These are phyloP conservation scores for Talaromyces atroroseus DNA, from an alignment of 2,329 filamentous ascomycete genomes.

Conservation along the genomic window DNA sequence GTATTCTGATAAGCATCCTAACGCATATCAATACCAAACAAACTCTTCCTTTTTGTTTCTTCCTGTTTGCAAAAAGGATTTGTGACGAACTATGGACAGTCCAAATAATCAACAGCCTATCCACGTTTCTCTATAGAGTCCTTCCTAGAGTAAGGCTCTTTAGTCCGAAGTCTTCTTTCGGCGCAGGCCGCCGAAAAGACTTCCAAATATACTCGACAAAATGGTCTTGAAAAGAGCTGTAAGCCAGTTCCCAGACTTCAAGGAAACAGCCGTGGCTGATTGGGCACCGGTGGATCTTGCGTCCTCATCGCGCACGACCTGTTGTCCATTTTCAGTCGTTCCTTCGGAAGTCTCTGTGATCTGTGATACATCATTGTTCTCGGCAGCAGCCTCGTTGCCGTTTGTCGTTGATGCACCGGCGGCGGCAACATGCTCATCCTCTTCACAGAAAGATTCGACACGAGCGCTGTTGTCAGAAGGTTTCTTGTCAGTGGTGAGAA, in stretches of 20 bases:
- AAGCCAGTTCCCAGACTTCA: constrained; percentile 37
- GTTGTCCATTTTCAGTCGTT: constrained; percentile 1
- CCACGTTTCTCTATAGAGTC: neutral
- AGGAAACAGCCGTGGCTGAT: constrained; percentile 35
- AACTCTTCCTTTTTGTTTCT: neutral
- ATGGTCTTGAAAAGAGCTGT: constrained; percentile 36
- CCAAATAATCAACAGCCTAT: neutral
- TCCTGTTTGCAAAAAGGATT: neutral
- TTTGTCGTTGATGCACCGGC: constrained; percentile 11
- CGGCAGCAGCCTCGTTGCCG: neutral
- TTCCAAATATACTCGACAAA: constrained; percentile 36
- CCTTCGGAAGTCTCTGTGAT: constrained; percentile 3
- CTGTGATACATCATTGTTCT: constrained; percentile 13
- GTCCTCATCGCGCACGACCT: constrained; percentile 8
- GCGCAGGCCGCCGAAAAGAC: constrained; percentile 36
- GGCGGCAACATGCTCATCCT: neutral
- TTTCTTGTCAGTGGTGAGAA: constrained; percentile 71
- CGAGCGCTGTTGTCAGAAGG: constrained; percentile 75
- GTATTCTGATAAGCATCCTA: neutral
- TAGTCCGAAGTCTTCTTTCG: constrained; percentile 22
- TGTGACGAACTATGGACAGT: neutral
- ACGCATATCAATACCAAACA: neutral
- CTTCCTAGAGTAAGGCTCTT: constrained; percentile 21
- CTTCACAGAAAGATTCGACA: constrained; percentile 14
- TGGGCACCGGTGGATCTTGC: constrained; percentile 22